Evolutionary conservation across 805 yeast genomes (phyloP).

Genomic region (Wickerhamiella sergipiensis): DNA sequence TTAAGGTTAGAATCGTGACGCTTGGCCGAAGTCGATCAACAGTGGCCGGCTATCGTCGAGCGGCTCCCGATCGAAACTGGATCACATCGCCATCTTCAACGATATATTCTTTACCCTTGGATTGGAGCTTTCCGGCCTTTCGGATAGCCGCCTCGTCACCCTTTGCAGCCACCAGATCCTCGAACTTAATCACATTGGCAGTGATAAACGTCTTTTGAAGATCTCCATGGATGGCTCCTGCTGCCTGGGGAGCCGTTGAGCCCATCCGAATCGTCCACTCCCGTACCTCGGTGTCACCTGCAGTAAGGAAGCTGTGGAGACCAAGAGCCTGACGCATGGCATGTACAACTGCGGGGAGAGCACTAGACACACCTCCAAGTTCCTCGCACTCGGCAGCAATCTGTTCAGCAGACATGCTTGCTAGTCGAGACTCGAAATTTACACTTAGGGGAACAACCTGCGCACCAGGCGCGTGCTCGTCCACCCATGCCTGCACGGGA

Average conservation of each 20-base stretch:
- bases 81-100: constrained; percentile 79
- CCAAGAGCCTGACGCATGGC: constrained; percentile 56
- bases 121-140: constrained; percentile 43
- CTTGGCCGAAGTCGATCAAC: too few relatives aligned
- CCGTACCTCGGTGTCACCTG: constrained; percentile 65
- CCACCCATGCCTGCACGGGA: constrained; percentile 52
- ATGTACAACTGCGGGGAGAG: constrained; percentile 48
- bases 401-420: constrained; percentile 31
- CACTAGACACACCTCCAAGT: constrained; percentile 26
- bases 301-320: constrained; percentile 73
- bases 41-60: constrained; percentile 1
- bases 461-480: constrained; percentile 51
- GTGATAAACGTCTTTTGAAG: constrained; percentile 62
- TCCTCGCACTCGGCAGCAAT: constrained; percentile 19
- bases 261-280: constrained; percentile 80
- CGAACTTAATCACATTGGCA: constrained; percentile 59
- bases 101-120: constrained; percentile 63
- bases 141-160: constrained; percentile 42
- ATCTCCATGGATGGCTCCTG: constrained; percentile 81
- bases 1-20: too few relatives aligned
- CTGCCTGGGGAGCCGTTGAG: constrained; percentile 75
- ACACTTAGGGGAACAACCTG: constrained; percentile 59
- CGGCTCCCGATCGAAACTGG: constrained; percentile 39
- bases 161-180: constrained; percentile 37
- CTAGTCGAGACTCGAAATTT: constrained; percentile 47